Conservation (phyloP, 306 rosid species). For the Vachellia pachyceras region DNA sequence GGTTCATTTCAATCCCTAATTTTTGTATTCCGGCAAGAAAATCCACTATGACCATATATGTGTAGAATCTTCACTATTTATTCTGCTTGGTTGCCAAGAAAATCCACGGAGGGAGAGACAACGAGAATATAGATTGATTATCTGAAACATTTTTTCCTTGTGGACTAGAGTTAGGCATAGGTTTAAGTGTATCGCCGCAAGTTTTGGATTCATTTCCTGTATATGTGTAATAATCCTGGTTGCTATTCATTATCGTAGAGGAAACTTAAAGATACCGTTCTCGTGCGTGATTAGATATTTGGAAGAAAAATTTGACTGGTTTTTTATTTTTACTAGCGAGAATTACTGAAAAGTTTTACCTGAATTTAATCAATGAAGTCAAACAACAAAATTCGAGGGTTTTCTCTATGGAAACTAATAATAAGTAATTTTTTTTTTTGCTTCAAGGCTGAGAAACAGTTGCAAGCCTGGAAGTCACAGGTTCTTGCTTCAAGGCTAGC, state of each 20-base stretch:
- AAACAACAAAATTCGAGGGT: background rate
- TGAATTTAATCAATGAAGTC: conserved; percentile 12
- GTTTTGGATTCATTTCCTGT: background rate
- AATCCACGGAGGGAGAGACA: background rate
- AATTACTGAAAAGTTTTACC: background rate
- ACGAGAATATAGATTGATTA: background rate
- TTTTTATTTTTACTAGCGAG: background rate
- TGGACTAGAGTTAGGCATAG: background rate
- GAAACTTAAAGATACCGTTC: background rate
- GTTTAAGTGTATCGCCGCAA: background rate
- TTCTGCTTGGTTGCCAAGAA: conserved; percentile 12
- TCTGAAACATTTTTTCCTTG: background rate
- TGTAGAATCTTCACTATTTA: background rate
- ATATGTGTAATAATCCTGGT: background rate
- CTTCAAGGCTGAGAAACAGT: conserved; percentile 80
- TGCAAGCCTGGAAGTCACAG: conserved; percentile 60
- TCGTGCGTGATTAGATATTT: background rate
- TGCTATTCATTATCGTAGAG: background rate
- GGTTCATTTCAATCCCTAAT: conserved; percentile 46
- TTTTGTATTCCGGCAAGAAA: background rate
- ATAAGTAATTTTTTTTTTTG: background rate
- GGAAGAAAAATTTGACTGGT: background rate
- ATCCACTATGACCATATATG: background rate
- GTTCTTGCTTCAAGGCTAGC: conserved; percentile 58
- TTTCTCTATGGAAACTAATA: background rate